Evolutionary conservation across 345 rosid genomes (phyloP).

Genomic region (Nephelium lappaceum): DNA sequence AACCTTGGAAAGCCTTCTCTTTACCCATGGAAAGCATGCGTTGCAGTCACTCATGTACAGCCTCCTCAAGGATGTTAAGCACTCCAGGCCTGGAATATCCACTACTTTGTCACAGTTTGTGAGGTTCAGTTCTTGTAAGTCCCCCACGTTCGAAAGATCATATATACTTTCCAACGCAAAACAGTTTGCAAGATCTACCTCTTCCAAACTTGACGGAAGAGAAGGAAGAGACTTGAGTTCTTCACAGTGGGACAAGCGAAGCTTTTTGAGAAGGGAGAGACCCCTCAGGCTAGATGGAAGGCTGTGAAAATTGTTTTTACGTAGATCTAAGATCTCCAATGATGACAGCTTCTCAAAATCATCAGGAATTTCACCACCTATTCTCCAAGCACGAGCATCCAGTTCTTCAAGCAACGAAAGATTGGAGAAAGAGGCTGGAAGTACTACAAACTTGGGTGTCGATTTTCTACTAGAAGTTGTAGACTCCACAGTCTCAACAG

Average conservation of each 20-base stretch:
- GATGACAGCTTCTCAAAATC: conserved; percentile 48
- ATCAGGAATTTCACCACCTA: conserved; percentile 48
- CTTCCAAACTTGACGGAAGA: conserved; percentile 47
- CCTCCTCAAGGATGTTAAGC: conserved; percentile 36
- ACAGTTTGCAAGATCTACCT: conserved; percentile 43
- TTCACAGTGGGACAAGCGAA: conserved; percentile 35
- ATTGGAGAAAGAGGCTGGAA: conserved; percentile 43
- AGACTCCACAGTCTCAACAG: neutral
- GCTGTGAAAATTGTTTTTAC: conserved; percentile 41
- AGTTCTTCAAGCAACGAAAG: conserved; percentile 42
- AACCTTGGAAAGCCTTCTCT: conserved; percentile 49
- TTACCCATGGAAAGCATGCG: conserved; percentile 34
- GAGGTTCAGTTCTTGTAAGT: conserved; percentile 32
- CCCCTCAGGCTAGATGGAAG: conserved; percentile 55
- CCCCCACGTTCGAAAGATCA: conserved; percentile 40
- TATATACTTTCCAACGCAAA: conserved; percentile 31
- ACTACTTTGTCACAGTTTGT: conserved; percentile 45
- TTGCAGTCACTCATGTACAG: conserved; percentile 46
- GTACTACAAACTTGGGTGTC: neutral
- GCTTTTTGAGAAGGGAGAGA: conserved; percentile 40
- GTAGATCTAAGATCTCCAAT: conserved; percentile 38
- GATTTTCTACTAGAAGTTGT: neutral
- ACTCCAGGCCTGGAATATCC: conserved; percentile 52
- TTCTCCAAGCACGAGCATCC: conserved; percentile 49
- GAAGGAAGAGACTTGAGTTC: conserved; percentile 48